Evolutionary conservation across 495 filamentous ascomycete species (phyloP).

Genomic region (Lichenothelia convexa): DNA sequence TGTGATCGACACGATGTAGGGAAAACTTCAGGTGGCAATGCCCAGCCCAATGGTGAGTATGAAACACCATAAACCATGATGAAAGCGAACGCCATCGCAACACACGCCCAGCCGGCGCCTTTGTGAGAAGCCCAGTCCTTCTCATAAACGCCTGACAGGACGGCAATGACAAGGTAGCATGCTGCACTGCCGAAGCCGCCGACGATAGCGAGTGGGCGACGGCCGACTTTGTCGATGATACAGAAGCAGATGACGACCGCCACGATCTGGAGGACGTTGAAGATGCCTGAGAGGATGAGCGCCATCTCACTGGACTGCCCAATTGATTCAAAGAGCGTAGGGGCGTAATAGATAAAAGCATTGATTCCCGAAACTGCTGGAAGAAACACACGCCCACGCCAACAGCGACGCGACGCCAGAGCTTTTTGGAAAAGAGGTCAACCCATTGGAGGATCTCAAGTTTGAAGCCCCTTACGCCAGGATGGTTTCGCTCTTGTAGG

Average conservation of each 20-base stretch:
- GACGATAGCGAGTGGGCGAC: constrained; percentile 11
- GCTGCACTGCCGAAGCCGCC: constrained; percentile 11
- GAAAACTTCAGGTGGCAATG: constrained; percentile 14
- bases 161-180: constrained; percentile 14
- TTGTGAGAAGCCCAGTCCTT: constrained; percentile 10
- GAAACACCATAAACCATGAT: not conserved
- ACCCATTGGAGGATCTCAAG: constrained; percentile 1
- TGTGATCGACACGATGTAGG: constrained; percentile 25
- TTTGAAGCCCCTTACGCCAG: constrained; percentile 2
- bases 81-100: constrained; percentile 2
- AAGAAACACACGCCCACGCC: constrained; percentile 1
- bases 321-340: constrained; percentile 14
- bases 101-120: constrained; percentile 12
- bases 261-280: constrained; percentile 16
- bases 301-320: constrained; percentile 12
- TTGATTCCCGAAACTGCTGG: constrained; percentile 18
- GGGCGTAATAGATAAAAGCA: constrained; percentile 20
- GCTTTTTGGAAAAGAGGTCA: not conserved
- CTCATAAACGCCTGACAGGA: constrained; percentile 7
- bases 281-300: constrained; percentile 15
- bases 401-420: not conserved
- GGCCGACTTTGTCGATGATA: constrained; percentile 13
- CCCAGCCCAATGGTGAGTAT: constrained; percentile 12
- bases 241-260: constrained; percentile 8
- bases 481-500: constrained; percentile 1